Evolutionary conservation across 306 rosid species (phyloP).

Genomic region (Casuarina cunninghamiana): DNA sequence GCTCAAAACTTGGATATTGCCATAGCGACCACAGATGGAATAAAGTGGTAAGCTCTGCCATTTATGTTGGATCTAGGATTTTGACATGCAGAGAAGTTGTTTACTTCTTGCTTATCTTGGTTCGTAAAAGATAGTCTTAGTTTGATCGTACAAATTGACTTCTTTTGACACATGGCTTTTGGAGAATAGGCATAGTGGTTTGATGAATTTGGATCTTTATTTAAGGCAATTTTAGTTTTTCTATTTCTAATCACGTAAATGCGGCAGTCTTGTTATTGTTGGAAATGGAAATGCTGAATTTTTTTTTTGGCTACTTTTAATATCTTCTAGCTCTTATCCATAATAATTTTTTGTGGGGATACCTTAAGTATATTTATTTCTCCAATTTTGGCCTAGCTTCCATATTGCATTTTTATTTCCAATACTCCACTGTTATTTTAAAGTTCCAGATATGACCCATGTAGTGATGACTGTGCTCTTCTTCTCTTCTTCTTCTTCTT

Average conservation of each 20-base stretch:
- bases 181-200: not conserved
- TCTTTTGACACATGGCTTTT: not conserved
- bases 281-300: not conserved
- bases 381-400: conserved; percentile 8
- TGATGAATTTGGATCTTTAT: not conserved
- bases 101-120: not conserved
- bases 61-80: conserved; percentile 15
- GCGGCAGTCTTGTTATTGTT: not conserved
- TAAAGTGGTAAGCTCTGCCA: conserved; percentile 67
- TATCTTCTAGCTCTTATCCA: not conserved
- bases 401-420: not conserved
- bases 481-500: too few relatives aligned
- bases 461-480: not conserved
- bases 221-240: not conserved
- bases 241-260: not conserved
- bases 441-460: not conserved
- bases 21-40: conserved; percentile 82
- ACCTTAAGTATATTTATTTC: not conserved
- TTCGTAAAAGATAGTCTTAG: not conserved
- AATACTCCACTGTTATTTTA: too few relatives aligned
- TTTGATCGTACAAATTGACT: not conserved
- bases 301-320: not conserved
- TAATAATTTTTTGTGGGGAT: not conserved
- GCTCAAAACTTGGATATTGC: conserved; percentile 95
- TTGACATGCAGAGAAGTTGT: too few relatives aligned